Evolutionary conservation across 2,329 filamentous ascomycete genomes (phyloP).

Genomic region (Davidsoniella virescens): DNA sequence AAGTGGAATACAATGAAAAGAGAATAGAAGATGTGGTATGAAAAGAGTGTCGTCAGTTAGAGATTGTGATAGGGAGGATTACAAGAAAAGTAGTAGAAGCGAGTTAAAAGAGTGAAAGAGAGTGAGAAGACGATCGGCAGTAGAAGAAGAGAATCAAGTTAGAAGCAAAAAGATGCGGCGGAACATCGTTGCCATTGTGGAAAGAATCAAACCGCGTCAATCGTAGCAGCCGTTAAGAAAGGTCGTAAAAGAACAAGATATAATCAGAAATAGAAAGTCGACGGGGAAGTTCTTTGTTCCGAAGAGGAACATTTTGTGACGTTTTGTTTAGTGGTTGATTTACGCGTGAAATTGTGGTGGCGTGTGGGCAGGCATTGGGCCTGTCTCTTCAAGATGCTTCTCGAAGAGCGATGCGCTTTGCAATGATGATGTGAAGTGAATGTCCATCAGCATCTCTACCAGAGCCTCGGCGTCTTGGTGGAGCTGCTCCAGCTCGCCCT

Average conservation of each 20-base stretch:
- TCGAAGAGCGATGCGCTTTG: slow-evolving; percentile 16
- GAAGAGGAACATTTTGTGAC: not conserved
- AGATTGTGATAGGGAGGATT: not conserved
- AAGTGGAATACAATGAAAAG: not conserved
- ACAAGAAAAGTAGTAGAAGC: not conserved
- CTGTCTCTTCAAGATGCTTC: slow-evolving; percentile 22
- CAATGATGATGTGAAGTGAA: slow-evolving; percentile 23
- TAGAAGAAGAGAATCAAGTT: not conserved
- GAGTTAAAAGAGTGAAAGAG: not conserved
- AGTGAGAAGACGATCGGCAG: not conserved
- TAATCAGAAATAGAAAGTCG: not conserved
- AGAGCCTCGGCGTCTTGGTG: slow-evolving; percentile 34
- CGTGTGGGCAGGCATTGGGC: slow-evolving; percentile 22
- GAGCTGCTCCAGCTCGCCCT: slow-evolving; percentile 29
- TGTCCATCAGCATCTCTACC: slow-evolving; percentile 36
- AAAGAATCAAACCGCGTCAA: slow-evolving; percentile 4
- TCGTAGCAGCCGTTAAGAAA: slow-evolving; percentile 12
- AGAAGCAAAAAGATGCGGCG: slow-evolving; percentile 1
- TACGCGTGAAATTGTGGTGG: slow-evolving; percentile 8
- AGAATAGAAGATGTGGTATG: not conserved
- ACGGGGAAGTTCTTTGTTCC: not conserved
- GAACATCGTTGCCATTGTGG: slow-evolving; percentile 1
- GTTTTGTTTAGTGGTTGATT: not conserved
- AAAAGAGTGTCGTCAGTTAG: slow-evolving; percentile 2
- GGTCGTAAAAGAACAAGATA: slow-evolving; percentile 6